These are phyloP conservation scores for Eimeria praecox DNA, from an alignment of 169 alveolate species.

Conservation along the genomic window DNA sequence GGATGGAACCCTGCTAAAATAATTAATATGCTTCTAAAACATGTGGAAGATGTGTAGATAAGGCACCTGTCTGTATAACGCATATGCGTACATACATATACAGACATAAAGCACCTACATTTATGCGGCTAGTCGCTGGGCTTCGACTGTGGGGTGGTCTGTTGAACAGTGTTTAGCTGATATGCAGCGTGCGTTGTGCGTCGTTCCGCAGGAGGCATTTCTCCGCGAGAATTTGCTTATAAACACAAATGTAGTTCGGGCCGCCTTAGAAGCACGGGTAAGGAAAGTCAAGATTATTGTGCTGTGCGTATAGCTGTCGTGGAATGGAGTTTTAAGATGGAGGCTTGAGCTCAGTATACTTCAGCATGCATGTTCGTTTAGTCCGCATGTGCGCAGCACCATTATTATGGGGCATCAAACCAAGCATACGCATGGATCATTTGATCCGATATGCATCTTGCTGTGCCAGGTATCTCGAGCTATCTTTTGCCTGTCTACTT, in stretches of 20 bases:
- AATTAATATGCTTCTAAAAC: neutral
- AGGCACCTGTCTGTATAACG: neutral
- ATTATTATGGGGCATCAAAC: neutral
- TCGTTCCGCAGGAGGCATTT: conserved; percentile 75
- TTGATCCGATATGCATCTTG: neutral
- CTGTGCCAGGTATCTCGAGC: conserved; percentile 74
- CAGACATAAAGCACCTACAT: neutral
- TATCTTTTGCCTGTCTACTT: conserved; percentile 84
- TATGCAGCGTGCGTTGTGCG: neutral
- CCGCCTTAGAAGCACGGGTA: conserved; percentile 41
- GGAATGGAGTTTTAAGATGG: neutral
- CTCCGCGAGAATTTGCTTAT: conserved; percentile 82
- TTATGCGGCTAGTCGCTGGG: neutral
- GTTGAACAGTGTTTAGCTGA: neutral
- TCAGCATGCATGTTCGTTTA: too few relatives aligned
- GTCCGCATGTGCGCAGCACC: neutral
- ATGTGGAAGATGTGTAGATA: too few relatives aligned
- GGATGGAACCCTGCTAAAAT: neutral
- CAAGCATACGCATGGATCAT: neutral
- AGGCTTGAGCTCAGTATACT: too few relatives aligned
- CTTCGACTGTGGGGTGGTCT: neutral
- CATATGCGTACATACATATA: neutral
- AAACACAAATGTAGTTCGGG: conserved; percentile 79
- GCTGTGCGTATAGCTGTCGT: neutral
- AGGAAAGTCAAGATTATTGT: too few relatives aligned